A percentile compares a stretch with the other conserved stretches of the same genome.
Evolutionary conservation across 306 rosid genomes (phyloP).

Genomic region (Trifolium pratense): DNA sequence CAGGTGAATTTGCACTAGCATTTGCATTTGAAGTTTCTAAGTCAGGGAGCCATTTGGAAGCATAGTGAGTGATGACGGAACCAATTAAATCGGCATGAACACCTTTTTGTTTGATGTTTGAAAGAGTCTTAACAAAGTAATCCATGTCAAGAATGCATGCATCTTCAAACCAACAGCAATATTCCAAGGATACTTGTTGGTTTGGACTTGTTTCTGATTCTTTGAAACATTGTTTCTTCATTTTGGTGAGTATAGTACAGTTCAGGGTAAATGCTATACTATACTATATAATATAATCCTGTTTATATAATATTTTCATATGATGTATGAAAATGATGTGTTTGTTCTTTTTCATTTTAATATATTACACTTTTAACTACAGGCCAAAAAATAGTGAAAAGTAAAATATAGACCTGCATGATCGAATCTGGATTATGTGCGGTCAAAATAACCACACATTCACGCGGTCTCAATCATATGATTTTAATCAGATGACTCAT

Average conservation of each 20-base stretch:
- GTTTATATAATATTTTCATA: slow-evolving; percentile 7
- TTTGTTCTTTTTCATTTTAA: slow-evolving; percentile 6
- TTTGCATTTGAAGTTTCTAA: slow-evolving; percentile 8
- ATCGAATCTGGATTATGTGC: neutral
- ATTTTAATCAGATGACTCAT: neutral
- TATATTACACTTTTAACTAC: neutral
- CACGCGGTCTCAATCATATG: neutral
- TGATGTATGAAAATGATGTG: neutral
- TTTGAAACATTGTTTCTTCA: slow-evolving; percentile 43
- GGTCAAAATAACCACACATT: neutral
- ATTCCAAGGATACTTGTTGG: slow-evolving; percentile 49
- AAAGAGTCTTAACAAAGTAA: slow-evolving; percentile 86
- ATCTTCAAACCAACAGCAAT: slow-evolving; percentile 74
- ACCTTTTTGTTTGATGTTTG: slow-evolving; percentile 81
- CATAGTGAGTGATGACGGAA: slow-evolving; percentile 86
- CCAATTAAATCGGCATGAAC: slow-evolving; percentile 78
- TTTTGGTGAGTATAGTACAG: slow-evolving; percentile 21
- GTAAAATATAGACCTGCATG: neutral
- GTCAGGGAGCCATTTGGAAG: slow-evolving; percentile 78
- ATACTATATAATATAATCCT: neutral
- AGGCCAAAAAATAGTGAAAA: neutral
- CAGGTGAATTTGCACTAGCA: slow-evolving; percentile 34
- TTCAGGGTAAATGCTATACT: slow-evolving; percentile 12
- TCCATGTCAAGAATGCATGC: slow-evolving; percentile 90
- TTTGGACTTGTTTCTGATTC: slow-evolving; percentile 46